These are phyloP conservation scores for Vigna mungo DNA, from an alignment of 306 rosid genomes.

Conservation along the genomic window DNA sequence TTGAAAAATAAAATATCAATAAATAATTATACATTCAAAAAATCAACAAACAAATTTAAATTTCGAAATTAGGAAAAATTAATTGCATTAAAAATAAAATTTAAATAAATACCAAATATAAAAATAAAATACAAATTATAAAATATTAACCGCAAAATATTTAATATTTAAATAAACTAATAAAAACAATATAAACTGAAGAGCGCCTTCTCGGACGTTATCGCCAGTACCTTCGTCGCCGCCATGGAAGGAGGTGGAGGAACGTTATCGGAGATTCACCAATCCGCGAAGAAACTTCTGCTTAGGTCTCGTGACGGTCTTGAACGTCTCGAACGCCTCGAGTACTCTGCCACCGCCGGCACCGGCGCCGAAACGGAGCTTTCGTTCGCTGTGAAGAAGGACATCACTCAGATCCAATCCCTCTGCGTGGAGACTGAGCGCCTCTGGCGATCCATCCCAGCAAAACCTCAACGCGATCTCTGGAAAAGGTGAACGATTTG, in stretches of 20 bases:
- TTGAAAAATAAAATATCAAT: no score
- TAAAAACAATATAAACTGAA: background rate
- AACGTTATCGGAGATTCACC: slow-evolving; percentile 80
- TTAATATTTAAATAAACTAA: no score
- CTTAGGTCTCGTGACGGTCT: slow-evolving; percentile 65
- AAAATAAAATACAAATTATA: no score
- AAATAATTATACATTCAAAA: no score
- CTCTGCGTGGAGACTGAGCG: slow-evolving; percentile 85
- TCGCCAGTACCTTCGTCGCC: background rate
- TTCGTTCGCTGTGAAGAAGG: slow-evolving; percentile 60
- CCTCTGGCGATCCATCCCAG: slow-evolving; percentile 71
- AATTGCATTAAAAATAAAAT: no score
- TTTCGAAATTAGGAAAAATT: no score
- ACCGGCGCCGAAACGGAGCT: slow-evolving; percentile 57
- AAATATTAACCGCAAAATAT: no score
- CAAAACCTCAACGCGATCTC: slow-evolving; percentile 87
- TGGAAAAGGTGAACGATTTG: slow-evolving; percentile 70
- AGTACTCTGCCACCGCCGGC: slow-evolving; percentile 51
- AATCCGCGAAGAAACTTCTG: slow-evolving; percentile 71
- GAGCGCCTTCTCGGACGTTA: background rate
- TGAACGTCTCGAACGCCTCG: slow-evolving; percentile 78
- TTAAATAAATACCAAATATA: no score
- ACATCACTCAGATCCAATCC: slow-evolving; percentile 78
- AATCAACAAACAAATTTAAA: no score
- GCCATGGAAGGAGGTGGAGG: slow-evolving; percentile 59